These are phyloP conservation scores for Terana coerulea DNA, from an alignment of 768 basidiomycete species.

Conservation along the genomic window DNA sequence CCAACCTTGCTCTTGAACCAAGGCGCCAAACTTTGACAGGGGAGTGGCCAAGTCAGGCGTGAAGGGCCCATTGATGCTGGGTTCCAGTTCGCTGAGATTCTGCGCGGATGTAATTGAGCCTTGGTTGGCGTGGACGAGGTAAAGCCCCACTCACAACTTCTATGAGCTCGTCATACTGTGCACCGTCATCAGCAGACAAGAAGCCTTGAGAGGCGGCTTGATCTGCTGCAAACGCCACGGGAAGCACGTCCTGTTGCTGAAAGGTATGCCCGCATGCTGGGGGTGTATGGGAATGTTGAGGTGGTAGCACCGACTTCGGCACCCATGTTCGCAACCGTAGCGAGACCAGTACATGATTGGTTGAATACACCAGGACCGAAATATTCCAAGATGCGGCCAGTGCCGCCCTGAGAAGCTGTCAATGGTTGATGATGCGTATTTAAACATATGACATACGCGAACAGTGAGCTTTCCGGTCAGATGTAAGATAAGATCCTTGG, in stretches of 20 bases:
- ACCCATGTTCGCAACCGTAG: slow-evolving; percentile 98
- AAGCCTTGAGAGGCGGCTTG: slow-evolving; percentile 74
- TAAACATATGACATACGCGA: slow-evolving; percentile 51
- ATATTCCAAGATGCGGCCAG: slow-evolving; percentile 94
- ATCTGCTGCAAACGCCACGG: slow-evolving; percentile 86
- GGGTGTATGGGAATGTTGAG: slow-evolving; percentile 94
- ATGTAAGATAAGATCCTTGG: slow-evolving; percentile 95
- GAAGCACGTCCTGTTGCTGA: slow-evolving; percentile 83
- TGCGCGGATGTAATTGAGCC: slow-evolving; percentile 26
- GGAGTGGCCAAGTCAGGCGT: slow-evolving; percentile 97
- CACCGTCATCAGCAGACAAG: slow-evolving; percentile 78
- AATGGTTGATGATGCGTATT: neutral
- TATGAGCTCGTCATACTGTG: slow-evolving; percentile 92
- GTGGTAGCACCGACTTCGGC: slow-evolving; percentile 99
- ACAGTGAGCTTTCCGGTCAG: slow-evolving; percentile 94
- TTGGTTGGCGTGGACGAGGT: neutral
- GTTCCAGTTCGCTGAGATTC: slow-evolving; percentile 88
- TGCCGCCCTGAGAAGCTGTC: slow-evolving; percentile 67
- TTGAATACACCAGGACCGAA: slow-evolving; percentile 87
- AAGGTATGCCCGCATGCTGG: slow-evolving; percentile 86
- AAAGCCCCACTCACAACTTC: slow-evolving; percentile 63
- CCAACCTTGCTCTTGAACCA: slow-evolving; percentile 86
- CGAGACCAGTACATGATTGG: slow-evolving; percentile 93
- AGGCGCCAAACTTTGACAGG: slow-evolving; percentile 78
- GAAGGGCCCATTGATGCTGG: slow-evolving; percentile 94